Evolutionary conservation across 192 early-diverging fungal species (phyloP).

Genomic region (Coemansia sp.): DNA sequence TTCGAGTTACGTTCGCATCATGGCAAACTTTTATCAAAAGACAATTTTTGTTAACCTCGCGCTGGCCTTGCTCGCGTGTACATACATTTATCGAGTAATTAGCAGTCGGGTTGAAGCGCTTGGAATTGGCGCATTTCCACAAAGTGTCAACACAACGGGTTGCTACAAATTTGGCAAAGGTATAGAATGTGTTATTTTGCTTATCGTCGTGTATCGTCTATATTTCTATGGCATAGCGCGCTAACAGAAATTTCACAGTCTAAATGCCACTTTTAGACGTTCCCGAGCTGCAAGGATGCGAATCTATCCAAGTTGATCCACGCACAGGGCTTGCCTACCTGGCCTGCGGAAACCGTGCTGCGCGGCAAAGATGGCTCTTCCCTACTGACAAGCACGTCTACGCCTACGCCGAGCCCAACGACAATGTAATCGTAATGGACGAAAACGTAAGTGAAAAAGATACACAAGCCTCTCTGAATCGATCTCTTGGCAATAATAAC

Average conservation of each 20-base stretch:
- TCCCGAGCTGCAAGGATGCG: slow-evolving; percentile 53
- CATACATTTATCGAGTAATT: slow-evolving; percentile 23
- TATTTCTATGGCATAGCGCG: background rate
- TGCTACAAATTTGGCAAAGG: slow-evolving; percentile 47
- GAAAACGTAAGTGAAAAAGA: slow-evolving; percentile 40
- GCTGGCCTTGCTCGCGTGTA: slow-evolving; percentile 13
- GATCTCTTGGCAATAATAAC: background rate
- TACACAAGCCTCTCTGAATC: background rate
- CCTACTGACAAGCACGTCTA: slow-evolving; percentile 21
- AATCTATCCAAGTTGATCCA: slow-evolving; percentile 58
- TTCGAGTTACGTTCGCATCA: background rate
- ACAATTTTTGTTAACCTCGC: slow-evolving; percentile 30
- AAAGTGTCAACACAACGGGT: slow-evolving; percentile 26
- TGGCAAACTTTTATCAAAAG: slow-evolving; percentile 9
- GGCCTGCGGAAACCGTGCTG: slow-evolving; percentile 54
- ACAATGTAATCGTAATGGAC: slow-evolving; percentile 55
- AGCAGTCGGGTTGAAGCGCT: slow-evolving; percentile 26
- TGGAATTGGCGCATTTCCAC: slow-evolving; percentile 33
- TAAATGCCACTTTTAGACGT: slow-evolving; percentile 22
- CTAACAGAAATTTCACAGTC: background rate
- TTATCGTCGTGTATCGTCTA: too few species aligned
- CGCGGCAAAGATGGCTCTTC: slow-evolving; percentile 53
- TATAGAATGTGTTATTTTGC: too few species aligned
- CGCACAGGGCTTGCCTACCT: slow-evolving; percentile 55
- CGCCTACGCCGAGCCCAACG: slow-evolving; percentile 16